phyloP scores from a whole-genome alignment of 768 basidiomycete species.

The Harrya chromipes region DNA sequence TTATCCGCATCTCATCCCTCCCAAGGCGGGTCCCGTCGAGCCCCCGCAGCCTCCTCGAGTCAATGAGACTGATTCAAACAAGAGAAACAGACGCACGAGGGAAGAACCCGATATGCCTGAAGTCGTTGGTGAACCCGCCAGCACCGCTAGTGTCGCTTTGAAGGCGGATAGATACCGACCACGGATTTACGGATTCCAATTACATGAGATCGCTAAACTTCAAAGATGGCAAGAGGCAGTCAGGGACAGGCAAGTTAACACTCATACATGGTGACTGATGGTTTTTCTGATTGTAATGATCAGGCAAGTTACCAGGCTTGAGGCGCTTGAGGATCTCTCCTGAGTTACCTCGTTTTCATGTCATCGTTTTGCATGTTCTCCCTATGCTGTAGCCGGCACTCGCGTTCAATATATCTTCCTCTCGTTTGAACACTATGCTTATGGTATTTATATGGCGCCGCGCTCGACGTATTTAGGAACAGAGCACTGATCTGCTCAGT shows the following conservation, averaged over 20 bases:
- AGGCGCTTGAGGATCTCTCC: conserved; percentile 41
- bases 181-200: conserved; percentile 94
- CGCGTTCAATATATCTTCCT: not conserved
- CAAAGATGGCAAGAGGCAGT: conserved; percentile 96
- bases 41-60: conserved; percentile 26
- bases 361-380: conserved; percentile 2
- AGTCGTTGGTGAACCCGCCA: conserved; percentile 62
- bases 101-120: conserved; percentile 52
- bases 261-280: not conserved
- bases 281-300: conserved; percentile 5
- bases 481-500: too few relatives aligned
- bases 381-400: conserved; percentile 7
- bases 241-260: conserved; percentile 62
- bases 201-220: conserved; percentile 89
- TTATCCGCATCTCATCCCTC: conserved; percentile 89
- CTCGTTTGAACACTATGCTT: not conserved
- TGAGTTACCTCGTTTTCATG: conserved; percentile 9
- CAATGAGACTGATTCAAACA: conserved; percentile 29
- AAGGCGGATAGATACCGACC: conserved; percentile 93
- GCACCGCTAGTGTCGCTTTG: conserved; percentile 76
- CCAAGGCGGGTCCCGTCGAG: conserved; percentile 61
- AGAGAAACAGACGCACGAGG: conserved; percentile 47
- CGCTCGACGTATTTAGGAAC: too few relatives aligned
- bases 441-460: not conserved
- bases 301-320: conserved; percentile 50